Percentiles rank a stretch among this genome's conserved stretches.
Conservation (phyloP, 1,284 basidiomycete species). For the Ganoderma sinense region DNA sequence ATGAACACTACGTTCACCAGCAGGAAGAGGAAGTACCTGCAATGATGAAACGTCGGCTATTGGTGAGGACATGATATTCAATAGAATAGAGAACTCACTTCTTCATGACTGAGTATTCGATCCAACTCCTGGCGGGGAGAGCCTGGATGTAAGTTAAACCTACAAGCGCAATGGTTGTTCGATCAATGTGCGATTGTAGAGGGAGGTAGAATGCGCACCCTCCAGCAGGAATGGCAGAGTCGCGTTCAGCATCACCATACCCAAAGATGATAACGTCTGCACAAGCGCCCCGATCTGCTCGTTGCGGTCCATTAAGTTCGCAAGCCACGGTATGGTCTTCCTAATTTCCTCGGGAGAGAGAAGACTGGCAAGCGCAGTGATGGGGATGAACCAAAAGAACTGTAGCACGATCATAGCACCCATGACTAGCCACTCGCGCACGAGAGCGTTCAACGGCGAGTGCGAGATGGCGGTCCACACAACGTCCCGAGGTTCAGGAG, state of each 20-base stretch:
- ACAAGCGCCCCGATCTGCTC: constrained; percentile 86
- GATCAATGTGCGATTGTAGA: neutral
- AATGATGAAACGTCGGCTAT: neutral
- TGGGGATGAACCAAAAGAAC: constrained; percentile 89
- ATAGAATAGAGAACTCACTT: constrained; percentile 65
- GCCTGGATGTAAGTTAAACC: constrained; percentile 91
- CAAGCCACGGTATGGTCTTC: constrained; percentile 88
- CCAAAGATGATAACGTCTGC: constrained; percentile 91
- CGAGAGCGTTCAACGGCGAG: constrained; percentile 55
- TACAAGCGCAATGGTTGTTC: constrained; percentile 39
- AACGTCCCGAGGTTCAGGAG: constrained; percentile 96
- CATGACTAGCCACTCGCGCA: constrained; percentile 31
- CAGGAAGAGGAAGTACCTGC: constrained; percentile 93
- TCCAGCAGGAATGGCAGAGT: constrained; percentile 90
- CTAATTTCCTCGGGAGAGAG: constrained; percentile 94
- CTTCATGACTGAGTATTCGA: constrained; percentile 92
- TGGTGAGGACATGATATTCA: neutral
- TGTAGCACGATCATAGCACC: constrained; percentile 74
- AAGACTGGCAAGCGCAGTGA: constrained; percentile 84
- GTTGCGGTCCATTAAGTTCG: constrained; percentile 79
- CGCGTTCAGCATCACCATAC: constrained; percentile 91
- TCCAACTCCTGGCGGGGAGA: constrained; percentile 87
- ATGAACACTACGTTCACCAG: constrained; percentile 96
- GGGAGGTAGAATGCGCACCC: constrained; percentile 51
- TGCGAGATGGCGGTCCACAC: constrained; percentile 92